Evolutionary conservation across 1,284 basidiomycete genomes (phyloP).

Genomic region (Exsudoporus floridanus): DNA sequence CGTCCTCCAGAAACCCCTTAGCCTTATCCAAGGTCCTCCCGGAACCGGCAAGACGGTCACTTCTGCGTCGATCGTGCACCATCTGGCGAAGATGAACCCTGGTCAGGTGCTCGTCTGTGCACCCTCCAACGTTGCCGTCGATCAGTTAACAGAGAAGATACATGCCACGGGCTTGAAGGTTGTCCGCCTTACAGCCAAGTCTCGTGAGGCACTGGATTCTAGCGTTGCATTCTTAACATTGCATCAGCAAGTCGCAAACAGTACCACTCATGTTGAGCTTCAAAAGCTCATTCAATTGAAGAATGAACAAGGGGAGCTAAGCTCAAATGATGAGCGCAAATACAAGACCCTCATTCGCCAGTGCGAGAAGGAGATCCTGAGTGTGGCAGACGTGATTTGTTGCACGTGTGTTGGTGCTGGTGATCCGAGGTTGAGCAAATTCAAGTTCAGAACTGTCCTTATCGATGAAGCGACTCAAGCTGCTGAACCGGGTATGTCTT

Average conservation of each 20-base stretch:
- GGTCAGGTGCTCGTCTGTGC: conserved; percentile 99
- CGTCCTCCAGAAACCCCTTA: conserved; percentile 97
- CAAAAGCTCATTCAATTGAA: conserved; percentile 98
- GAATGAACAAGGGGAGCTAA: conserved; percentile 96
- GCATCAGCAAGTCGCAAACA: conserved; percentile 97
- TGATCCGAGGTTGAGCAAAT: conserved; percentile 91
- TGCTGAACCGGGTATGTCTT: conserved; percentile 84
- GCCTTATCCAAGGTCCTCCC: conserved; percentile 96
- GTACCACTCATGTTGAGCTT: conserved; percentile 90
- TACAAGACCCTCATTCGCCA: conserved; percentile 94
- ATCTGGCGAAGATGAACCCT: conserved; percentile 99
- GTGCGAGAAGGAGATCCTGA: conserved; percentile 96
- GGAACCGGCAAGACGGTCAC: conserved; percentile 99
- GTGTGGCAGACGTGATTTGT: conserved; percentile 96
- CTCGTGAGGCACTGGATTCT: conserved; percentile 94
- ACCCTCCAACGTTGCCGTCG: conserved; percentile 98
- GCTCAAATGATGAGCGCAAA: conserved; percentile 95
- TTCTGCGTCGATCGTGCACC: conserved; percentile 98
- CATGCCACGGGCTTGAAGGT: conserved; percentile 96
- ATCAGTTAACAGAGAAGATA: conserved; percentile 99
- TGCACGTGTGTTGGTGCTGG: conserved; percentile 98
- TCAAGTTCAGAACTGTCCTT: conserved; percentile 97
- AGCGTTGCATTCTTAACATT: conserved; percentile 92
- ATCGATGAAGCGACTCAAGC: conserved; percentile 99
- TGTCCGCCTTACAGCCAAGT: conserved; percentile 96